A percentile compares a stretch with the other conserved stretches of the same genome.
phyloP scores from a whole-genome alignment of 164 flowering plant genomes.

The Umbilicus rupestris region DNA sequence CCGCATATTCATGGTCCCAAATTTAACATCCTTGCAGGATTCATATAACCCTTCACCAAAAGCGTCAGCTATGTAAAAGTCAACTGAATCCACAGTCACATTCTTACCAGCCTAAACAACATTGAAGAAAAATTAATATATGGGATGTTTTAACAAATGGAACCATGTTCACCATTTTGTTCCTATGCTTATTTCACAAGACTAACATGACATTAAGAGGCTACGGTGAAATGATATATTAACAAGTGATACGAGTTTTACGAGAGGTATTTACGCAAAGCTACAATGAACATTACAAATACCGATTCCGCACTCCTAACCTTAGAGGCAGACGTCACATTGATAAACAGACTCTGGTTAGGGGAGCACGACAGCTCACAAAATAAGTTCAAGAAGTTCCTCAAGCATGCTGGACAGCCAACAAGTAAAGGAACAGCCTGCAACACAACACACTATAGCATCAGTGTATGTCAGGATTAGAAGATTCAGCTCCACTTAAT shows the following conservation, averaged over 20 bases:
- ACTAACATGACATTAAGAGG: background rate
- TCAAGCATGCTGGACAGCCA: conserved; percentile 98
- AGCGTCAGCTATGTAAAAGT: conserved; percentile 62
- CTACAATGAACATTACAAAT: background rate
- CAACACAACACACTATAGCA: conserved; percentile 14
- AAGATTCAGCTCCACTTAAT: background rate
- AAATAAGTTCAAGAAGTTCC: conserved; percentile 89
- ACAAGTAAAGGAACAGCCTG: conserved; percentile 98
- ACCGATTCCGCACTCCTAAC: conserved; percentile 24
- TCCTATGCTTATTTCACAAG: too few relatives aligned
- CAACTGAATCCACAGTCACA: conserved; percentile 79
- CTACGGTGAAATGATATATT: background rate
- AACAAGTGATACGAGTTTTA: background rate
- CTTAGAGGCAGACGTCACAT: conserved; percentile 75
- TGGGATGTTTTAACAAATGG: background rate
- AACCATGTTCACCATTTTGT: too few relatives aligned
- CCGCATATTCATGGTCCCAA: conserved; percentile 85
- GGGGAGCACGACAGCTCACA: conserved; percentile 98
- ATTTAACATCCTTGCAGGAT: conserved; percentile 98
- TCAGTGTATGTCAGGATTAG: background rate
- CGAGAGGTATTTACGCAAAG: background rate
- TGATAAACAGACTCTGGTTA: conserved; percentile 86
- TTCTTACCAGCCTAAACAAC: conserved; percentile 57
- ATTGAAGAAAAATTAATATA: background rate
- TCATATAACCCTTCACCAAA: conserved; percentile 82